A percentile compares a stretch with the other conserved stretches of the same genome.
Evolutionary conservation across 176 grass and related monocot species (phyloP).

Genomic region (Bothriochloa decipiens): DNA sequence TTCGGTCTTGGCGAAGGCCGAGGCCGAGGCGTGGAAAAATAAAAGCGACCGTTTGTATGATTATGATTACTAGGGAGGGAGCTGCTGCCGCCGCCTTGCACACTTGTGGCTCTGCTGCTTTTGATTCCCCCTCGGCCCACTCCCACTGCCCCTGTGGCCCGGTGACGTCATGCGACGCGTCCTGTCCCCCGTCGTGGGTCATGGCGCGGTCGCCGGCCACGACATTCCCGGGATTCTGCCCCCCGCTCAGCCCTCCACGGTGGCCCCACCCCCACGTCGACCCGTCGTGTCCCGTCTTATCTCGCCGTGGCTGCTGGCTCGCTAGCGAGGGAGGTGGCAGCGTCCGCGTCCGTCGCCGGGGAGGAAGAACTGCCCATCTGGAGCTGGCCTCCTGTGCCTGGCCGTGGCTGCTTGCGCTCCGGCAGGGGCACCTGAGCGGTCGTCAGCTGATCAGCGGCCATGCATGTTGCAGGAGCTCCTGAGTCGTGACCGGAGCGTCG

Average conservation of each 20-base stretch:
- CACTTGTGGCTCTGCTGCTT: neutral
- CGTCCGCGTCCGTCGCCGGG: no score
- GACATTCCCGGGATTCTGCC: slow-evolving; percentile 60
- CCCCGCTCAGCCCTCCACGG: neutral
- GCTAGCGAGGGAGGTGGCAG: neutral
- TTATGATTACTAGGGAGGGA: slow-evolving; percentile 36
- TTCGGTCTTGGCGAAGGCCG: slow-evolving; percentile 36
- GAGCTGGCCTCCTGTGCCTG: neutral
- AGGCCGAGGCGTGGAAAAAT: slow-evolving; percentile 12
- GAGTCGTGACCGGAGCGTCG: neutral
- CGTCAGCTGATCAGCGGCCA: neutral
- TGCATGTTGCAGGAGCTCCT: no score
- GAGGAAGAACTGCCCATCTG: neutral
- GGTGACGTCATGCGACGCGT: slow-evolving; percentile 57
- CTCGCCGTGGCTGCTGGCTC: slow-evolving; percentile 4
- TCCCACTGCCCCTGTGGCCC: no score
- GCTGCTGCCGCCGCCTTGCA: neutral
- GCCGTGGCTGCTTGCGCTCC: neutral
- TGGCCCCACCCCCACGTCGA: neutral
- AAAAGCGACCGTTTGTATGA: slow-evolving; percentile 33
- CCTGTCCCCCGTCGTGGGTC: slow-evolving; percentile 50
- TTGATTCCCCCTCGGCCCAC: neutral
- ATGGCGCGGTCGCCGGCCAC: neutral
- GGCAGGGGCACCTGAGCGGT: neutral
- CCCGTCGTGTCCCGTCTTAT: neutral